These are phyloP conservation scores for Kwoniella botswanensis DNA, from an alignment of 768 basidiomycete genomes.

Conservation along the genomic window DNA sequence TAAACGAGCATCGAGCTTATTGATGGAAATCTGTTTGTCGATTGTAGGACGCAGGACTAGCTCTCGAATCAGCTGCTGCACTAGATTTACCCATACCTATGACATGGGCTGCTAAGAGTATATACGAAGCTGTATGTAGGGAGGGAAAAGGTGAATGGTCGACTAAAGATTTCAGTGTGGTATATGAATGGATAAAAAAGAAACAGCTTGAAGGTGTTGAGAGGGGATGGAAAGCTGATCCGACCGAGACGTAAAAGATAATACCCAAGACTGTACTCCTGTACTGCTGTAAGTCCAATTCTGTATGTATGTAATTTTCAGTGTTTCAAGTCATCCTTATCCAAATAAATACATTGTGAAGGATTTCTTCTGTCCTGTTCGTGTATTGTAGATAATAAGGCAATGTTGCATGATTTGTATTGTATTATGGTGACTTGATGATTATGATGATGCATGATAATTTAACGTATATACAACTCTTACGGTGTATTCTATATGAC, in stretches of 20 bases:
- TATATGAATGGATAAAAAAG: constrained; percentile 48
- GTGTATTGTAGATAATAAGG: neutral
- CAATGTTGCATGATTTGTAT: neutral
- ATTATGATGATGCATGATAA: neutral
- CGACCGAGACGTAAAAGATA: constrained; percentile 11
- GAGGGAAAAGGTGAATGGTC: constrained; percentile 40
- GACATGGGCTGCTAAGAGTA: constrained; percentile 51
- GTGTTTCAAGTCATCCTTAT: no score
- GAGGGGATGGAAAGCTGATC: constrained; percentile 49
- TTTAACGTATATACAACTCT: neutral
- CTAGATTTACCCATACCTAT: constrained; percentile 48
- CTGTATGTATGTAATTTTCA: no score
- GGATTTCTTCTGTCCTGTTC: neutral
- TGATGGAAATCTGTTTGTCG: neutral
- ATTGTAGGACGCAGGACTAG: constrained; percentile 50
- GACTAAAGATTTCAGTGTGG: constrained; percentile 50
- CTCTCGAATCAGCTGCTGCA: constrained; percentile 44
- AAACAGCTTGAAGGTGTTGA: constrained; percentile 48
- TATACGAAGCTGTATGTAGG: constrained; percentile 47
- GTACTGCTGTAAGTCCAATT: neutral
- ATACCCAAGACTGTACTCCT: neutral
- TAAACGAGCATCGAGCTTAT: no score
- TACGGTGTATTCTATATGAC: neutral
- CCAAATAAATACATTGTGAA: no score
- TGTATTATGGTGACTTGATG: no score